These are phyloP conservation scores for Cardiosporidium cionae DNA, from an alignment of 169 alveolate species.

Conservation along the genomic window DNA sequence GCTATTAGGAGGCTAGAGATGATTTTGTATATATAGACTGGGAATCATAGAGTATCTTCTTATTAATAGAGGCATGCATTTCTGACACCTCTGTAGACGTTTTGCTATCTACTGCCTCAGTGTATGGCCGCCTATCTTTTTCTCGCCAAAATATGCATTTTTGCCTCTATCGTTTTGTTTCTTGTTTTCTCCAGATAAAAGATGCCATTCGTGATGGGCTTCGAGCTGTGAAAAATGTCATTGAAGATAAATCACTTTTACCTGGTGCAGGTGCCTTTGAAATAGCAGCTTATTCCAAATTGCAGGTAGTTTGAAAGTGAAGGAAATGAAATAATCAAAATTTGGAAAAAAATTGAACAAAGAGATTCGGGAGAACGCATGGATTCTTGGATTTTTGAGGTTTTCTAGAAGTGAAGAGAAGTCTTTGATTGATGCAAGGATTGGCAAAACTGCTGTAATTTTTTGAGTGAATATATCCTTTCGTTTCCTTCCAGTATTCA, in stretches of 20 bases:
- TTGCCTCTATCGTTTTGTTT: neutral
- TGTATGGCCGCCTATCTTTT: neutral
- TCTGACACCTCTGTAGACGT: neutral
- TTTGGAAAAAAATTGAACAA: too few species aligned
- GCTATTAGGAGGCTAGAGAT: too few species aligned
- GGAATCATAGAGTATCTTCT: neutral
- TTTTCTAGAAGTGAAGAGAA: too few species aligned
- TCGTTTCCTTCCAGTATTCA: neutral
- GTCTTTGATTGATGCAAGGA: neutral
- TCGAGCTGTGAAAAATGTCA: constrained; percentile 90
- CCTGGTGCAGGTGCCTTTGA: constrained; percentile 99
- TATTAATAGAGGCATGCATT: neutral
- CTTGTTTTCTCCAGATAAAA: constrained; percentile 49
- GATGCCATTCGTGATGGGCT: constrained; percentile 97
- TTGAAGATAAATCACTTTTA: constrained; percentile 85
- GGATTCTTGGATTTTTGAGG: too few species aligned
- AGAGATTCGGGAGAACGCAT: too few species aligned
- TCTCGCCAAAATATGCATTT: neutral
- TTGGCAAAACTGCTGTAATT: neutral
- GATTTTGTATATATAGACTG: neutral
- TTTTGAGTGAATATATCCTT: neutral
- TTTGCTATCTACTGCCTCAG: neutral
- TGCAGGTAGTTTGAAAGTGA: constrained; percentile 51
- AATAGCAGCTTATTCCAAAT: constrained; percentile 76
- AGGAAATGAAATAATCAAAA: neutral